Base-by-base conservation (phyloP, 83 land plant genomes). In the Larix sibirica region DNA sequence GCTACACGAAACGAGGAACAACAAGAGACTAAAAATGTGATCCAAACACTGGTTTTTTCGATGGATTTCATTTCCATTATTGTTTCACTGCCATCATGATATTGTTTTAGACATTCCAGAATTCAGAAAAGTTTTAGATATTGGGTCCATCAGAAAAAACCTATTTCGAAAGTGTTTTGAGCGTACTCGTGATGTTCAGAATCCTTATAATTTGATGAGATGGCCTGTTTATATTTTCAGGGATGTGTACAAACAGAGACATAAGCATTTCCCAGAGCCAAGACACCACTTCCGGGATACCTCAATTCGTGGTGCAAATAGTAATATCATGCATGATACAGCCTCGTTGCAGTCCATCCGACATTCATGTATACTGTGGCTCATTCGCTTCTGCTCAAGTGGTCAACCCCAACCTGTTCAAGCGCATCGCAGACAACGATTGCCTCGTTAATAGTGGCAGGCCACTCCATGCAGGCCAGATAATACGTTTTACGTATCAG, bases 381-480 rank as follows among this genome's bases (percentile, higher is more conserved):
- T 93, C 92, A 91, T 91, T 89, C 83, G 95, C 93, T 50, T 91
- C 95, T 16, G 90, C 89, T 40, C 81, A 84, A 68, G 64, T 87
- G 50, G 88, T 90, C 7, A 44, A 44, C 47, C 89, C 91, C 18
- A 83, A 63, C 9, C 65, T 80, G 20, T 90, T 90, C 86, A 84
- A 83, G 67, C 83, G 92, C 16, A 38, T 90, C 17, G 60, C 84
- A 8, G 87, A 54, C 69, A 85, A 90, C 50, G 92, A 90, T 66
- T 90, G 92, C 75, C 65, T 90, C 62, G 83, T 90, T 18, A 90
- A 90, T 59, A 89, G 86, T 33, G 92, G 92, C 47, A 63, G 40
- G 84, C 86, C 92, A 6, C 69, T 90, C 23, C 81, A 63, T 80
- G 54, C 60, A 44, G 47, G 87, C 23, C 84, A 81, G 61, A 79